A percentile compares a stretch with the other conserved stretches of the same genome.
These are phyloP conservation scores for Zalaria obscura DNA, from an alignment of 2,329 filamentous ascomycete species.

Conservation along the genomic window DNA sequence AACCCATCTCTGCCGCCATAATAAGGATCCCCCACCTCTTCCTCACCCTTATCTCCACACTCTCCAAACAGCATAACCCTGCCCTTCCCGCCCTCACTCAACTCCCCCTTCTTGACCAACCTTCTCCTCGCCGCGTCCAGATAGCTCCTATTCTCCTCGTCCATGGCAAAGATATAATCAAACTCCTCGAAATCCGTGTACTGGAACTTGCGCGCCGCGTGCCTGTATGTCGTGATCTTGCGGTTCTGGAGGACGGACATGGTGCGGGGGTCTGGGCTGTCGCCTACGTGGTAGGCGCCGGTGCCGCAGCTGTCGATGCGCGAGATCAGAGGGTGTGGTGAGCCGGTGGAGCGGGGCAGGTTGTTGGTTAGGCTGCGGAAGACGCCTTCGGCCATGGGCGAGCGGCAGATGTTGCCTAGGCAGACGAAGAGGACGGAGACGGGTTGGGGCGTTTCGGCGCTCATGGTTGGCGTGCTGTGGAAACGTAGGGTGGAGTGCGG, in stretches of 20 bases:
- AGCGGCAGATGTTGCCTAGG: conserved; percentile 86
- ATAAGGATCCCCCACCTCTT: conserved; percentile 79
- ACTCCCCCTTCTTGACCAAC: conserved; percentile 28
- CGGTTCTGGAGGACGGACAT: conserved; percentile 62
- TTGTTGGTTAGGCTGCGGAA: conserved; percentile 57
- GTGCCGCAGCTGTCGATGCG: conserved; percentile 83
- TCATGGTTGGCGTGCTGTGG: neutral
- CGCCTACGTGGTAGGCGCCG: conserved; percentile 69
- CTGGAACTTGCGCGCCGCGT: conserved; percentile 60
- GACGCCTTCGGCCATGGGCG: conserved; percentile 91
- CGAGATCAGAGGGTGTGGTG: conserved; percentile 37
- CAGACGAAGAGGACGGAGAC: conserved; percentile 86
- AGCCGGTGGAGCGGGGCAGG: conserved; percentile 29
- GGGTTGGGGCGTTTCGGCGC: conserved; percentile 10
- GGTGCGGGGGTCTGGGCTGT: conserved; percentile 67
- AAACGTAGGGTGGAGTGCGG: too few species aligned
- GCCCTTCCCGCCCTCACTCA: conserved; percentile 27
- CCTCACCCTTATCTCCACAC: conserved; percentile 47
- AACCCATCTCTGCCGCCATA: conserved; percentile 80
- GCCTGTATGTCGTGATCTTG: conserved; percentile 55
- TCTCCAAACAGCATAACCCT: conserved; percentile 60
- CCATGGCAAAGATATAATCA: conserved; percentile 94
- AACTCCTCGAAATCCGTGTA: conserved; percentile 65
- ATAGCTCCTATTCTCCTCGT: conserved; percentile 63
- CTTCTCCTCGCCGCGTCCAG: conserved; percentile 44